Percentiles rank a stretch among this genome's conserved stretches.
phyloP scores from a whole-genome alignment of 2,329 filamentous ascomycete species.

The Aspergillus calidoustus region DNA sequence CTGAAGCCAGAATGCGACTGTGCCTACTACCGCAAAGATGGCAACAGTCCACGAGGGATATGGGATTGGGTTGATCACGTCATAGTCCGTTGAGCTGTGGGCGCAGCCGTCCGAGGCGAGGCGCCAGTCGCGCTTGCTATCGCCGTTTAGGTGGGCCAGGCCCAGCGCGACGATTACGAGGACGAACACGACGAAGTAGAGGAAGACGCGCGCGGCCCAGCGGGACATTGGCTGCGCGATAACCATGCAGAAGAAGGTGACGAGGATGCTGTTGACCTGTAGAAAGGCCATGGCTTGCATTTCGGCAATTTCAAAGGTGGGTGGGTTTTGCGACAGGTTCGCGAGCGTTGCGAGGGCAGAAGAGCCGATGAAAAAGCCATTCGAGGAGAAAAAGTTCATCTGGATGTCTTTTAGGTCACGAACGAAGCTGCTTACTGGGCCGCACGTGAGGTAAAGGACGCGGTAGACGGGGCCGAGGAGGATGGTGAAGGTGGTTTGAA shows the following conservation, averaged over 20 bases:
- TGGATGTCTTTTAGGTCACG: slow-evolving; percentile 12
- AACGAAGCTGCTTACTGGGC: not conserved
- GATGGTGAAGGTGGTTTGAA: slow-evolving; percentile 11
- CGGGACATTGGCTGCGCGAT: slow-evolving; percentile 11
- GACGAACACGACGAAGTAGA: slow-evolving; percentile 12
- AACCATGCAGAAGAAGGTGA: slow-evolving; percentile 16
- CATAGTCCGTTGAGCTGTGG: slow-evolving; percentile 13
- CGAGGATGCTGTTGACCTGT: slow-evolving; percentile 13
- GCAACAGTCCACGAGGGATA: slow-evolving; percentile 12
- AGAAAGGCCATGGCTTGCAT: slow-evolving; percentile 17
- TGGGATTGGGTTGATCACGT: slow-evolving; percentile 14
- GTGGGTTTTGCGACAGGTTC: slow-evolving; percentile 12
- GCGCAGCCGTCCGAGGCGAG: slow-evolving; percentile 16
- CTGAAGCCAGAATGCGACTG: slow-evolving; percentile 12
- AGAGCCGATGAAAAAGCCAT: slow-evolving; percentile 15
- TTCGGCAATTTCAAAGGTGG: slow-evolving; percentile 15
- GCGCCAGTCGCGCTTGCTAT: slow-evolving; percentile 9
- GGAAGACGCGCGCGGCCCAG: slow-evolving; percentile 10
- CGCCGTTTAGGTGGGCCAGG: slow-evolving; percentile 1
- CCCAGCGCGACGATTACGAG: slow-evolving; percentile 9
- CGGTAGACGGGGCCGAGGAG: slow-evolving; percentile 11
- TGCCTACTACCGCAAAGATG: slow-evolving; percentile 10
- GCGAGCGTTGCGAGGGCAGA: slow-evolving; percentile 13
- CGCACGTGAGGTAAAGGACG: slow-evolving; percentile 5
- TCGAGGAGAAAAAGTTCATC: slow-evolving; percentile 14